Evolutionary conservation across 83 land plant species (phyloP).

Genomic region (Diphasiastrum complanatum): DNA sequence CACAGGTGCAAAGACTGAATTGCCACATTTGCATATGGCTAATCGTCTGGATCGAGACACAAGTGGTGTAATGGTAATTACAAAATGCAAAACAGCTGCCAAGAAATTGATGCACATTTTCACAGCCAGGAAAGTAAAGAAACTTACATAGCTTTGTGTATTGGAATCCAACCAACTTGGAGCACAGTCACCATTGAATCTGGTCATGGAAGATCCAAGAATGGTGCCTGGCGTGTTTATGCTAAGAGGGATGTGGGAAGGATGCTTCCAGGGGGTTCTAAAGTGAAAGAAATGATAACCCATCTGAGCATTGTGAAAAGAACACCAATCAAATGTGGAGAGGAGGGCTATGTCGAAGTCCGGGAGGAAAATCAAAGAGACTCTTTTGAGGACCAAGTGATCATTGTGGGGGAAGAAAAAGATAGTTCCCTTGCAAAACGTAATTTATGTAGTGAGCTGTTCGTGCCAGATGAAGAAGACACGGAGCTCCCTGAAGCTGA

Average conservation of each 20-base stretch:
- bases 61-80: conserved; percentile 76
- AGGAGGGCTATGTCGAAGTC: conserved; percentile 1
- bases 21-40: conserved; percentile 67
- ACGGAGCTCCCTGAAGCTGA: background rate
- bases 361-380: conserved; percentile 9
- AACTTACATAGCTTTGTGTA: conserved; percentile 76
- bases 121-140: conserved; percentile 56
- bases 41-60: conserved; percentile 93
- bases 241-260: conserved; percentile 63
- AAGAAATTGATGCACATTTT: conserved; percentile 66
- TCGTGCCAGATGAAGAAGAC: background rate
- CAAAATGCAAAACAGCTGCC: conserved; percentile 72
- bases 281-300: conserved; percentile 74
- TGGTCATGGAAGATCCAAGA: conserved; percentile 86
- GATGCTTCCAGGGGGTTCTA: conserved; percentile 60
- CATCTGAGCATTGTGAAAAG: conserved; percentile 47
- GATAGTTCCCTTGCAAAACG: background rate
- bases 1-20: too few relatives aligned
- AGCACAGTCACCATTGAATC: conserved; percentile 46
- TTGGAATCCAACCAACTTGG: conserved; percentile 57
- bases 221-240: conserved; percentile 90
- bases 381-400: background rate
- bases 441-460: background rate
- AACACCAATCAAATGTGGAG: background rate
- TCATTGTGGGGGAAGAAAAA: background rate